These are phyloP conservation scores for Penicillium steckii DNA, from an alignment of 495 filamentous ascomycete species.

Conservation along the genomic window DNA sequence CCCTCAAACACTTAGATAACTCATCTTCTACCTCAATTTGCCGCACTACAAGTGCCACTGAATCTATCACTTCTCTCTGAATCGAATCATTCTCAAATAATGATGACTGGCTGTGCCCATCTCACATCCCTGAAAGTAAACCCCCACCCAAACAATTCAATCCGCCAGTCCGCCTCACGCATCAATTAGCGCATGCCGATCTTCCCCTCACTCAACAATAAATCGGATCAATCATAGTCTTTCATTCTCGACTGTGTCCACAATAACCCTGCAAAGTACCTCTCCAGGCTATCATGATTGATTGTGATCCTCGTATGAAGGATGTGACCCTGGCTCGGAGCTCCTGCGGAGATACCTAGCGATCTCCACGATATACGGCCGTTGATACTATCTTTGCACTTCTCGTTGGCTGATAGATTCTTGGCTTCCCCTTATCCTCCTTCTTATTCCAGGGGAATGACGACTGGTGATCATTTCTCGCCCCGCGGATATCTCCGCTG, in stretches of 20 bases:
- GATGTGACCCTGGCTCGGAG: constrained; percentile 22
- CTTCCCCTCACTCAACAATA: constrained; percentile 13
- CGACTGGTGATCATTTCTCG: background rate
- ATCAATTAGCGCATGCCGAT: constrained; percentile 9
- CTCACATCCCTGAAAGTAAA: background rate
- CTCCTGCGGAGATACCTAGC: constrained; percentile 23
- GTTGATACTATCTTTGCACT: constrained; percentile 2
- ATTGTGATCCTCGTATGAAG: constrained; percentile 7
- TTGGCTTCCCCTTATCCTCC: constrained; percentile 2
- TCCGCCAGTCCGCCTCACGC: background rate
- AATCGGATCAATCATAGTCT: constrained; percentile 2
- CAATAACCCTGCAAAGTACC: constrained; percentile 7
- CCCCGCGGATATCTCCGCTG: constrained; percentile 7
- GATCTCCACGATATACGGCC: constrained; percentile 8
- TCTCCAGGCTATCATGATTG: background rate
- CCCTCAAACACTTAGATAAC: too few relatives aligned
- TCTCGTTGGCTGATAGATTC: background rate
- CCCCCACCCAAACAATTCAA: background rate
- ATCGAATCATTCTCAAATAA: too few relatives aligned
- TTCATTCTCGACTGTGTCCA: constrained; percentile 2
- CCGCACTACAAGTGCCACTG: too few relatives aligned
- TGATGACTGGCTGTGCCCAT: constrained; percentile 1
- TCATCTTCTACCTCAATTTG: too few relatives aligned
- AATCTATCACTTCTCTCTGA: too few relatives aligned
- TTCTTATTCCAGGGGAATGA: constrained; percentile 5